Evolutionary conservation across 148 eudicot genomes (phyloP), one percentile per base, ranked within the genome.

Genomic region (Agrostemma githago): DNA sequence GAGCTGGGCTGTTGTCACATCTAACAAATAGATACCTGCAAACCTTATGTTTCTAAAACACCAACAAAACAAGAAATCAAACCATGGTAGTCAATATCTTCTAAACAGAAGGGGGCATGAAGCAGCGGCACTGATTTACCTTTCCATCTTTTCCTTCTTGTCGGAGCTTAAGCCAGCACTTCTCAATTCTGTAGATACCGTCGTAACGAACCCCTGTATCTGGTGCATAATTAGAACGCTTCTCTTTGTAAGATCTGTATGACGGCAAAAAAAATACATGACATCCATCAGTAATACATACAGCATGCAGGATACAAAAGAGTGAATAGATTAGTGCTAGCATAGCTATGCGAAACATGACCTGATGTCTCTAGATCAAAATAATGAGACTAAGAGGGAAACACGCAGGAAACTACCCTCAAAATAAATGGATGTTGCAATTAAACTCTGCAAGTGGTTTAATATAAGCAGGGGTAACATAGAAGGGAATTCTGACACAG

Each of bases 1-100:
- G 98, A 62, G 98, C 98, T 80, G 98, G 98, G 70, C 85, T 86
- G 83, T 93, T 91, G 79, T 93, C 98, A 77, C 98, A 93, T 76
- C 98, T 80, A 63, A 93, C 89, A 75, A 93, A 91, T 21, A 93
- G 72, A 78, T 91, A 93, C 70, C 97, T 89, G 80, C 98, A 93
- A 37, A 93, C 90, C 74, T 72, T 60, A 63, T 57, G 83, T 12
- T 89, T 87, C 98, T 93, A 34, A 54, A 43, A 68, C 10, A 75
- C 8, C 67, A 82, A 81, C 56, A 40, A 14, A 66, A 59, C 6
- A 37, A 72, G 51, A 37, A 67, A 62, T 53, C 11, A 75, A 17
- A 72, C 57, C 9, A 62, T 42, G 43, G 7, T 71, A 38, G 2
- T 39, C 53, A 39, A 58, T 12, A n/a, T 44, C 12, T 40, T 16